These are phyloP conservation scores for Corymbia citriodora DNA, from an alignment of 441 rosid species.

Conservation along the genomic window DNA sequence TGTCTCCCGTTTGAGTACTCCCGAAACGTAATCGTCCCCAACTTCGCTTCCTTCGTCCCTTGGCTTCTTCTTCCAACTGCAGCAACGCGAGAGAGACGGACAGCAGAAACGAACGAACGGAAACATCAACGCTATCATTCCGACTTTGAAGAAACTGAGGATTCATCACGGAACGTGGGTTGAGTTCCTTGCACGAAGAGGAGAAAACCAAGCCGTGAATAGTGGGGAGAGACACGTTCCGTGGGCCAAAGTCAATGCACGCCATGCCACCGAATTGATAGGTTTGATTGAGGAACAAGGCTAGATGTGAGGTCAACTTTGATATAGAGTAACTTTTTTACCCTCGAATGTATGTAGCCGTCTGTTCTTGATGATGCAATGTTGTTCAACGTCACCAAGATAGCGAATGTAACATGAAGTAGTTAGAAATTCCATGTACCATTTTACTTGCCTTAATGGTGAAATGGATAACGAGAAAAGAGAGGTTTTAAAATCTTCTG, in stretches of 20 bases:
- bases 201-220: background rate
- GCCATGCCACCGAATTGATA: background rate
- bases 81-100: background rate
- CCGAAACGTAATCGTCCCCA: background rate
- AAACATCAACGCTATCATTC: background rate
- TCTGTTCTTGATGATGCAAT: background rate
- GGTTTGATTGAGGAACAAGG: background rate
- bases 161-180: background rate
- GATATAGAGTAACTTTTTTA: background rate
- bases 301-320: background rate
- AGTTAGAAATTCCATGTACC: fast-evolving
- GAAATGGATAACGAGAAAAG: fast-evolving
- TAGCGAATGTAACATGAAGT: fast-evolving
- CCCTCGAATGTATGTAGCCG: background rate
- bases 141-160: background rate
- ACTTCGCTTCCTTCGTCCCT: background rate
- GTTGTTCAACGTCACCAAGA: background rate
- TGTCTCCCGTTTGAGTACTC: background rate
- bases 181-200: background rate
- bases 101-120: background rate
- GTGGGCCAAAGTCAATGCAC: background rate
- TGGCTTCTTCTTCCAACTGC: background rate
- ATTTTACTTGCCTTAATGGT: fast-evolving
- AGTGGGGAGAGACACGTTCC: background rate
- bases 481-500: fast-evolving